These are phyloP conservation scores for Daedaleopsis nitida DNA, from an alignment of 768 basidiomycete species.

Conservation along the genomic window DNA sequence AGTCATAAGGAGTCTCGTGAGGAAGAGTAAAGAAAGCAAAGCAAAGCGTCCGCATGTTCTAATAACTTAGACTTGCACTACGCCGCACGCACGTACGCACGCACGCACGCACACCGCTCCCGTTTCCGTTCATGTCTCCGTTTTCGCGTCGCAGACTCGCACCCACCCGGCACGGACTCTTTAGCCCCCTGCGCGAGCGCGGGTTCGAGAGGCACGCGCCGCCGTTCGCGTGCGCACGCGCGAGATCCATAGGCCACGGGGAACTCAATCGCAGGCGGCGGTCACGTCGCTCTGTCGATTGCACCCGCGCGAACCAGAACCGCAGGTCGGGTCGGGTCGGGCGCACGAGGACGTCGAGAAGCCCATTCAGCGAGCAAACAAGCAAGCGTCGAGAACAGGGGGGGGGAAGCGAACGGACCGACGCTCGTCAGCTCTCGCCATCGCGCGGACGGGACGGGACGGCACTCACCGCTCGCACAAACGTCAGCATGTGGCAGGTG, in stretches of 20 bases:
- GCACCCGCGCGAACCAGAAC: background rate
- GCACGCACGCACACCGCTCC: too few relatives aligned
- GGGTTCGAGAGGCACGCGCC: too few relatives aligned
- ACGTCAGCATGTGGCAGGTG: conserved; percentile 81
- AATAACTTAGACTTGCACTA: background rate
- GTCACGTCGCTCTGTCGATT: conserved; percentile 18
- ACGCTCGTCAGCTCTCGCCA: too few relatives aligned
- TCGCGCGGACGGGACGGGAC: too few relatives aligned
- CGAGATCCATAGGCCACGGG: background rate
- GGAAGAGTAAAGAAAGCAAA: background rate
- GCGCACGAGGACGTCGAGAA: too few relatives aligned
- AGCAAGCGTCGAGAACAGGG: too few relatives aligned
- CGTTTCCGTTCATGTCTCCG: background rate
- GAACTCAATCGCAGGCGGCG: conserved; percentile 15
- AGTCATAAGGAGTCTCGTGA: too few relatives aligned
- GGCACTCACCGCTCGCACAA: conserved; percentile 39
- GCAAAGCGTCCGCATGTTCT: background rate
- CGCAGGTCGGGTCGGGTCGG: too few relatives aligned
- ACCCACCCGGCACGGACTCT: too few relatives aligned
- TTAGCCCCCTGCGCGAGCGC: background rate
- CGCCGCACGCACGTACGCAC: too few relatives aligned
- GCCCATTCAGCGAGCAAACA: too few relatives aligned
- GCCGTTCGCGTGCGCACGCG: background rate
- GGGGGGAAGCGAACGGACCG: too few relatives aligned
- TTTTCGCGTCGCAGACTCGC: background rate